Conservation (phyloP, 176 grass and related monocot genomes). For the Phragmites australis region DNA sequence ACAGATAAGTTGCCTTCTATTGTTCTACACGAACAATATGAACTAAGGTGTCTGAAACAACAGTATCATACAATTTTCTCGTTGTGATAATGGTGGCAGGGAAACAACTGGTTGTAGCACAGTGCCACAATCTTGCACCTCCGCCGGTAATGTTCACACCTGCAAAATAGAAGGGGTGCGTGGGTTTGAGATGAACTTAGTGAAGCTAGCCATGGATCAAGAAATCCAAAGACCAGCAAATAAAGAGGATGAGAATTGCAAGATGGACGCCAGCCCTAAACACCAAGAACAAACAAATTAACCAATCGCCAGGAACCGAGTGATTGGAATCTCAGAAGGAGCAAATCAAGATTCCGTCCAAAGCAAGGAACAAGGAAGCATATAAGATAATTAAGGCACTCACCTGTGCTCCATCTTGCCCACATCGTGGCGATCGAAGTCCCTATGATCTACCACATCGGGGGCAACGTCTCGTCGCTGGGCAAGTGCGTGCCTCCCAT, state of each 20-base stretch:
- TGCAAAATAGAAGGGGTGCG: constrained; percentile 2
- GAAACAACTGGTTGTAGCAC: constrained; percentile 77
- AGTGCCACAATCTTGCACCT: constrained; percentile 93
- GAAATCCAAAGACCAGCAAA: not conserved
- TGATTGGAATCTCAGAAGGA: not conserved
- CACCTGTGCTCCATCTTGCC: constrained; percentile 82
- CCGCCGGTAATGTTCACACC: constrained; percentile 85
- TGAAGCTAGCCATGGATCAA: not conserved
- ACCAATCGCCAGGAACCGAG: not conserved
- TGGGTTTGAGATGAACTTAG: not conserved
- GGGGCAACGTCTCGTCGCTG: constrained; percentile 1
- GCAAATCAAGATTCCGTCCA: constrained; percentile 17
- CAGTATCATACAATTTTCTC: constrained; percentile 57
- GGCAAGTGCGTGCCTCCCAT: constrained; percentile 45
- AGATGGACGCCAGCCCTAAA: too few species aligned
- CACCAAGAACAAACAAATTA: not conserved
- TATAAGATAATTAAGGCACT: not conserved
- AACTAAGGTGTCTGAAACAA: not conserved
- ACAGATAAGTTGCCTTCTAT: not conserved
- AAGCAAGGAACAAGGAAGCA: not conserved
- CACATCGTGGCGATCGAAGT: constrained; percentile 26
- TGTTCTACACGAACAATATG: not conserved
- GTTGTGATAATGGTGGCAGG: constrained; percentile 92
- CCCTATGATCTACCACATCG: not conserved
- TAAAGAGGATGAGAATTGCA: not conserved